Base-by-base conservation (phyloP, 1,139 yeast genomes). In the Saccharomyces hybrid region DNA sequence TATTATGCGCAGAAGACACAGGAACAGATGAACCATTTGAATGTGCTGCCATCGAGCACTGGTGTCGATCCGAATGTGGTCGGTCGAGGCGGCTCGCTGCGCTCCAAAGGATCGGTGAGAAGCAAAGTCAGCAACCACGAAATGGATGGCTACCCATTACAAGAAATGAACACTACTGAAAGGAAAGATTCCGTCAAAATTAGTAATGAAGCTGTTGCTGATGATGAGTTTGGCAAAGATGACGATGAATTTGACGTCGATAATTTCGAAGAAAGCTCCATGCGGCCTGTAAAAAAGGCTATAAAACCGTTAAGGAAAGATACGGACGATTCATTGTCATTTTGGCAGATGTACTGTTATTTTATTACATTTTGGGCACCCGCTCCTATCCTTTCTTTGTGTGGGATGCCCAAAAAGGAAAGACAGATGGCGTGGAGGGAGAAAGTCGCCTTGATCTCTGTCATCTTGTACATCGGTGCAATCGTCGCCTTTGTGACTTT, bases 381-480 rank as follows among this genome's bases (percentile, higher is more conserved):
- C 0, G 79, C 86, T 2, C 85, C 91, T 0, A 60, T 91, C 32
- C 73, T 93, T 65, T 75, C 76, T 51, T 70, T 86, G 53, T 87
- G 82, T 71, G 98, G 98, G 4, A 79, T 91, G 78, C 79, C 79
- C 47, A 84, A 88, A 28, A 82, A 82, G 63, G 90, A 84, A 52
- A 81, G 96, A 59, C 97, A 89, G 69, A 82, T 83, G 76, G 98
- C 98, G 0, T 93, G 99, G 99, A 80, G 98, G 68, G 99, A 93
- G 69, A 93, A 93, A 69, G 86, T 91, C 49, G 98, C 88, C 1
- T 77, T 93, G 54, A 77, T 93, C 53, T 78, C 95, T 2, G 78
- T 90, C 58, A 89, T 93, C 64, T 63, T 86, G 31, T 81, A 80
- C 62, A 73, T 87, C 55, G 97, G 95, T 51, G 82, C 89, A 0